Evolutionary conservation across 495 filamentous ascomycete species (phyloP), one percentile per base, ranked within the genome.

Genomic region (Penicillium egyptiacum): DNA sequence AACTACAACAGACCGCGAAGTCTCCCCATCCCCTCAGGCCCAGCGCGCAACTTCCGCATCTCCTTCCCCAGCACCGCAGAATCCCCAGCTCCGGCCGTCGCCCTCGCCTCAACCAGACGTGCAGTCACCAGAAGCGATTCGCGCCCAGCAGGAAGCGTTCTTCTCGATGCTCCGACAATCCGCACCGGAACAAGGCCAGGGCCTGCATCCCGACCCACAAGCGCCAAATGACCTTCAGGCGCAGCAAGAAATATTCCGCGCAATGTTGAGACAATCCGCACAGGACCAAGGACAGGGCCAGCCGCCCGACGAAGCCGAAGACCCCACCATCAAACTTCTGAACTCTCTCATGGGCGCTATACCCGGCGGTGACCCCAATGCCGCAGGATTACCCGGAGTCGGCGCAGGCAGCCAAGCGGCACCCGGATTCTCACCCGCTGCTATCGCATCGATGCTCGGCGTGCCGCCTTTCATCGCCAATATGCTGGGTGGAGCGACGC

Each of bases 321-420:
- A 89, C 68, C 87, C 80, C 1, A 84, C 86, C 65, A 67, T 86
- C 65, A 79, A 78, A 48, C 78, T 89, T 55, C 71, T 90, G 26
- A 80, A 79, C 57, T 80, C 86, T 49, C 73, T 89, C 61, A 72
- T 87, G 64, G 79, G 77, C 12, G 75, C 73, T 20, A 70, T 80
- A 49, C 61, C 64, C 1, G 74, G 70, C 23, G 52, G 42, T 12
- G 62, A 60, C 25, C 63, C 51, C 47, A 71, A 62, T 30, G 65
- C 64, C 62, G 72, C 58, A 64, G 78, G 61, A 62, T 74, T 47
- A 45, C 67, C 40, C 61, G 70, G 59, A 16, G 42, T 45, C 19
- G 53, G 35, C 19, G 47, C 54, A 20, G 63, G 55, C 50, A 70
- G 45, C 5, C 12, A 7, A 25, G 12, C 42, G 0, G 22, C 41